These are phyloP conservation scores for Acanthamoeba triangularis DNA, from an alignment of 208 protist species.

Conservation along the genomic window DNA sequence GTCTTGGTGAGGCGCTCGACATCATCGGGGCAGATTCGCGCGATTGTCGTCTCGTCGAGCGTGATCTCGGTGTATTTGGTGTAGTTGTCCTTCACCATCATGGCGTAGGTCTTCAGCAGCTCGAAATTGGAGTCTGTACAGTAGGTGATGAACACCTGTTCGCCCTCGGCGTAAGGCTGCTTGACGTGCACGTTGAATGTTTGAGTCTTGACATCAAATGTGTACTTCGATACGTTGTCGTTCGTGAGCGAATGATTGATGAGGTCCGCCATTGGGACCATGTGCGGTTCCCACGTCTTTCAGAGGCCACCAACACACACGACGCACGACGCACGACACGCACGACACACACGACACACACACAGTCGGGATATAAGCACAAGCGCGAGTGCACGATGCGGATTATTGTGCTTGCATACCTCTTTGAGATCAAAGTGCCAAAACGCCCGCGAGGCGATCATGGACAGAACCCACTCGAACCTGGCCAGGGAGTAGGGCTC, in stretches of 20 bases:
- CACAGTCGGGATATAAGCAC: background rate
- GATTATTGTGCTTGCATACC: background rate
- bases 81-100: constrained; percentile 1
- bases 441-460: constrained; percentile 52
- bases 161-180: background rate
- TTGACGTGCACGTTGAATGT: constrained; percentile 20
- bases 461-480: constrained; percentile 49
- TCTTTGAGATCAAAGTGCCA: constrained; percentile 22
- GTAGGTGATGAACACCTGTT: constrained; percentile 70
- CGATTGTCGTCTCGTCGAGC: background rate
- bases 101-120: constrained; percentile 34
- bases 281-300: background rate
- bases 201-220: background rate
- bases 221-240: constrained; percentile 50
- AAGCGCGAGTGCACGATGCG: background rate
- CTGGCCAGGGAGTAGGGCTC: background rate
- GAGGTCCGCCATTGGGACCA: constrained; percentile 56
- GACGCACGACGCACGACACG: too few relatives aligned
- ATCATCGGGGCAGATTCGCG: background rate
- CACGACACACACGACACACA: too few relatives aligned
- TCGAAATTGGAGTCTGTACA: constrained; percentile 44
- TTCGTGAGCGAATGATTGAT: constrained; percentile 67
- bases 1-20: background rate
- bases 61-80: background rate
- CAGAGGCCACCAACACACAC: too few relatives aligned